Evolutionary conservation across 2,329 filamentous ascomycete species (phyloP).

Genomic region (Neofusicoccum laricinum): DNA sequence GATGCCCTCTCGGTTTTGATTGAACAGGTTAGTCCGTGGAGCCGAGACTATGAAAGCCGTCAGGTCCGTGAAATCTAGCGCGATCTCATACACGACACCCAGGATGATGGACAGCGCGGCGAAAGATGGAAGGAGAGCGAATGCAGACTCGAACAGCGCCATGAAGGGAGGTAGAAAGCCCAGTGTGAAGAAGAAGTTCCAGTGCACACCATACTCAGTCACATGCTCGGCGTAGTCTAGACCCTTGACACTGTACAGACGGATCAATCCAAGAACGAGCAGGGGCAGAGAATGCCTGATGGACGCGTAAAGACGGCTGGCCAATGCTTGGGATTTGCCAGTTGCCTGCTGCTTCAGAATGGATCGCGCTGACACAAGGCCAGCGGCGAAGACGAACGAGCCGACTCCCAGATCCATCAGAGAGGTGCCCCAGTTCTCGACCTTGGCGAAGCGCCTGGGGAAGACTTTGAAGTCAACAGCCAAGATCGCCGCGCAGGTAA

Average conservation of each 20-base stretch:
- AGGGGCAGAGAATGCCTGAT: constrained; percentile 80
- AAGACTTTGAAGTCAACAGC: constrained; percentile 95
- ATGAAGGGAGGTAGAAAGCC: constrained; percentile 85
- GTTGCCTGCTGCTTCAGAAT: constrained; percentile 67
- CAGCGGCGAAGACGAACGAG: constrained; percentile 93
- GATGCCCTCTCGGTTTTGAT: constrained; percentile 91
- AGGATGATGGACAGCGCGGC: constrained; percentile 70
- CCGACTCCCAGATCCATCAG: constrained; percentile 97
- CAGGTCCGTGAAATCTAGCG: constrained; percentile 66
- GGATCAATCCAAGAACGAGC: constrained; percentile 72
- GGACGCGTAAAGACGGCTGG: constrained; percentile 61
- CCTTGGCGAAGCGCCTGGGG: constrained; percentile 91
- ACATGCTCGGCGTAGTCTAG: constrained; percentile 97
- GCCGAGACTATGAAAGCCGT: constrained; percentile 81
- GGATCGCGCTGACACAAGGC: constrained; percentile 82
- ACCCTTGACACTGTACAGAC: constrained; percentile 86
- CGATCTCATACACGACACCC: constrained; percentile 67
- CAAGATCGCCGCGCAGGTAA: constrained; percentile 88
- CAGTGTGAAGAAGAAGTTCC: constrained; percentile 99
- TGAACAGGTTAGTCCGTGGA: constrained; percentile 73
- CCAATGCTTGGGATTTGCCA: constrained; percentile 51
- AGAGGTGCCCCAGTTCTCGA: constrained; percentile 99
- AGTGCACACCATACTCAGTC: constrained; percentile 95
- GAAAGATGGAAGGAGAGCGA: constrained; percentile 71
- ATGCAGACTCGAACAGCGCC: constrained; percentile 72